These are phyloP conservation scores for Oryza meyeriana DNA, from an alignment of 176 grass and related monocot species.

Conservation along the genomic window DNA sequence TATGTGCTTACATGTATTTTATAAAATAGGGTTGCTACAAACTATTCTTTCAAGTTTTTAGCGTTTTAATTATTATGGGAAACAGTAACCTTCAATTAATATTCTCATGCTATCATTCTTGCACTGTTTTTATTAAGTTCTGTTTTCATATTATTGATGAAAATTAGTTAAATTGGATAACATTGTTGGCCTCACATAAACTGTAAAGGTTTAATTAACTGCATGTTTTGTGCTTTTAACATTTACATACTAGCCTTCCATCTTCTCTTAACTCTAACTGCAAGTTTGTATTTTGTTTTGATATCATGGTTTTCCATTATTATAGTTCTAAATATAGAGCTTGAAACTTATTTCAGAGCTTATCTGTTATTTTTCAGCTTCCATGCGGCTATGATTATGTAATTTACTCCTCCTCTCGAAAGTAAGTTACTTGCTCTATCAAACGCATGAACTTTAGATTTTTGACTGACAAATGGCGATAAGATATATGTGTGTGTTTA, in stretches of 20 bases:
- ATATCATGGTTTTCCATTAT: neutral
- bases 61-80: no score
- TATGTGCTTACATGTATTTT: neutral
- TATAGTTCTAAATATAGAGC: neutral
- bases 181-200: no score
- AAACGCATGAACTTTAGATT: neutral
- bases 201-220: neutral
- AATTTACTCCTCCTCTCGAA: neutral
- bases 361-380: neutral
- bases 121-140: no score
- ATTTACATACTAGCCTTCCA: neutral
- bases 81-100: no score
- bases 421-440: neutral
- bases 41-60: neutral
- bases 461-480: no score
- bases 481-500: no score
- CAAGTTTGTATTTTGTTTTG: neutral
- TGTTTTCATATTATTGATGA: no score
- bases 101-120: no score
- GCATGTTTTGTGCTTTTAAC: neutral
- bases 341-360: neutral
- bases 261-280: neutral
- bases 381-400: neutral
- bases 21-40: neutral
- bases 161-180: no score